Evolutionary conservation across 768 basidiomycete genomes (phyloP), one percentile per base, ranked within the genome.

Genomic region (Suillus fuscotomentosus): DNA sequence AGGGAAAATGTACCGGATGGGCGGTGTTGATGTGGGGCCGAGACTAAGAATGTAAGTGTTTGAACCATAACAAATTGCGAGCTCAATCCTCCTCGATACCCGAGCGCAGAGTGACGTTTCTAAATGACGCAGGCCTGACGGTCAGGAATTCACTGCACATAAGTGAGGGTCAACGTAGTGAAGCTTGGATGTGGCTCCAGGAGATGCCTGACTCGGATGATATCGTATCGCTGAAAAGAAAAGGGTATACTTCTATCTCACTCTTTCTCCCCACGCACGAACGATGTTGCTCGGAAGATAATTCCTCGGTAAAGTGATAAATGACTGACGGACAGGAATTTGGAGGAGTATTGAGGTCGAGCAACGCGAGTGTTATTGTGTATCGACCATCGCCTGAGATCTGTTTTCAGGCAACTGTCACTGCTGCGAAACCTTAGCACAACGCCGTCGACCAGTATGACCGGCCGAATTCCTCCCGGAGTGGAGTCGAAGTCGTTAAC

Each of bases 211-310:
- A 31, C 31, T 31, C 31, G 31, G 31, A 31, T 31, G 3, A 31
- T 31, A 31, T 31, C 5, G 31, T 31, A 84, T 36, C 91, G 84
- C 38, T 90, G 82, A 2, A 88, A 80, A 8, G 79, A 75, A 67
- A 87, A 86, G 88, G 3, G 81, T 79, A 68, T 94, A 97, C 72
- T 92, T 91, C 95, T 95, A 27, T 6, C 50, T 51, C 27, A 89
- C 84, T 95, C 95, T n/a, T 97, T 87, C 72, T 95, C 91, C 8
- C 86, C 84, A 70, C 95, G 92, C 7, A 95, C 83, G 66, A 95
- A 94, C 9, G 82, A 81, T 15, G 87, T 81, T 0, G 91, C 94
- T 41, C 92, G 86, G 54, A 91, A 76, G 31, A 95, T 80, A 4
- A 95, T 92, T 64, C 77, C 69, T 87, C 87, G 57, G 83, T 86